These are phyloP conservation scores for Pecoramyces ruminantium DNA, from an alignment of 192 early-diverging fungal species.

Conservation along the genomic window DNA sequence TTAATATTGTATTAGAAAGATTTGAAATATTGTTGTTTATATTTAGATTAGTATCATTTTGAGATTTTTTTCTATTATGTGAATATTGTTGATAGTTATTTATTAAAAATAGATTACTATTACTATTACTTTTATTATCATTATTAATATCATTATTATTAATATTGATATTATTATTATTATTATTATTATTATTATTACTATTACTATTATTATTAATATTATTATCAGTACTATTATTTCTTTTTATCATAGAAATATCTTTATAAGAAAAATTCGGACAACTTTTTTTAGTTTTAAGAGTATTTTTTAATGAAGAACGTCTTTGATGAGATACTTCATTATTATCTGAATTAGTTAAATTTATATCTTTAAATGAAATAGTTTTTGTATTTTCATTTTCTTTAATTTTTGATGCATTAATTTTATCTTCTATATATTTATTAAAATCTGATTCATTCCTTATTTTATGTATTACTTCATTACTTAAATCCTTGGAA, in stretches of 20 bases:
- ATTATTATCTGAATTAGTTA: too few species aligned
- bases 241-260: not conserved
- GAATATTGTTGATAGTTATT: not conserved
- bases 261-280: not conserved
- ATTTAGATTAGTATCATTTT: too few species aligned
- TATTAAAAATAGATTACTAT: not conserved
- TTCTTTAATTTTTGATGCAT: not conserved
- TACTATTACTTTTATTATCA: not conserved
- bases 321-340: not conserved
- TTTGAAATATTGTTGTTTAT: too few species aligned
- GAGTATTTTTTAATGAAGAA: not conserved
- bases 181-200: too few species aligned
- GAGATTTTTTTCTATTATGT: too few species aligned
- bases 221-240: not conserved
- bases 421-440: not conserved
- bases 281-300: not conserved
- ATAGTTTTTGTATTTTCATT: not conserved
- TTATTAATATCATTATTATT: not conserved
- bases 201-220: not conserved
- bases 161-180: too few species aligned
- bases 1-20: too few species aligned
- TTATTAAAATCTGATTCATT: not conserved
- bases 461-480: not conserved
- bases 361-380: not conserved
- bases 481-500: not conserved